A percentile compares a stretch with the other conserved stretches of the same genome.
These are phyloP conservation scores for Grigorovia jiainica DNA, from an alignment of 805 yeast species.

Conservation along the genomic window DNA sequence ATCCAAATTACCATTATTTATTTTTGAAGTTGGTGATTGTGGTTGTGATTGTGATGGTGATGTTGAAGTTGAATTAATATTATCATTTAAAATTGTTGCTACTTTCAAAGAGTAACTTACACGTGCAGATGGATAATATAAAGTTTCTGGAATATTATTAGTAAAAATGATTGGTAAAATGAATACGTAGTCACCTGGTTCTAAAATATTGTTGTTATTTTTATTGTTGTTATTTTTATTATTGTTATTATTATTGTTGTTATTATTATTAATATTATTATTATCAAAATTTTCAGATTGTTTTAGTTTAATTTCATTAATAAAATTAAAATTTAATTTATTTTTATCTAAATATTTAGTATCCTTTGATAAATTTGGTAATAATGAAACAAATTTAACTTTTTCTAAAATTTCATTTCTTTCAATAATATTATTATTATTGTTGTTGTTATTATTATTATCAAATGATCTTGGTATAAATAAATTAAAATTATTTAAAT, in stretches of 20 bases:
- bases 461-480: slow-evolving; percentile 25
- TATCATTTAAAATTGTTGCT: slow-evolving; percentile 10
- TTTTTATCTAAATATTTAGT: slow-evolving; percentile 10
- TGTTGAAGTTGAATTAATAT: neutral
- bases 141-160: slow-evolving; percentile 50
- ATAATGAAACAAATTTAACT: slow-evolving; percentile 7
- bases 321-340: slow-evolving; percentile 1
- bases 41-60: no score
- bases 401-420: slow-evolving; percentile 3
- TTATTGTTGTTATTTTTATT: neutral
- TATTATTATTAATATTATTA: no score
- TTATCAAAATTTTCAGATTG: no score
- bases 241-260: neutral
- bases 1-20: no score
- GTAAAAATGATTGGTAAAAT: slow-evolving; percentile 53
- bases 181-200: slow-evolving; percentile 64
- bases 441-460: slow-evolving; percentile 4
- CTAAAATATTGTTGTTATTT: slow-evolving; percentile 14
- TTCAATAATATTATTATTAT: slow-evolving; percentile 4
- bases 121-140: slow-evolving; percentile 28
- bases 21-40: slow-evolving; percentile 1
- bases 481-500: slow-evolving; percentile 32
- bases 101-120: slow-evolving; percentile 14
- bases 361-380: slow-evolving; percentile 1
- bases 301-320: neutral